phyloP scores from a whole-genome alignment of 1,284 basidiomycete species.

The Somion occarium region DNA sequence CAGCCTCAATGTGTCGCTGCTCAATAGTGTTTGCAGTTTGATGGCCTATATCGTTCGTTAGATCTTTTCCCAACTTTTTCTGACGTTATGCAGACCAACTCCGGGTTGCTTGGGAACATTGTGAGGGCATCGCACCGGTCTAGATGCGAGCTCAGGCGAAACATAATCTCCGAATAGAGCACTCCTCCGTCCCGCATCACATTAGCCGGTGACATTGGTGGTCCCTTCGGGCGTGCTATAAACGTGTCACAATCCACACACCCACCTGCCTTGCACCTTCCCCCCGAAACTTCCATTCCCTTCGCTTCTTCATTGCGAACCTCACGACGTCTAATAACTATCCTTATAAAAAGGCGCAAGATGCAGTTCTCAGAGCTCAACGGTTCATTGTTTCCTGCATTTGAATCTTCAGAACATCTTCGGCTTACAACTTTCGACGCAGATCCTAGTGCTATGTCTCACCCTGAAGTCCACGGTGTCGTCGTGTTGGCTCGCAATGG shows the following conservation, averaged over 20 bases:
- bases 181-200: not conserved
- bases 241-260: not conserved
- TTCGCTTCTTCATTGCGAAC: not conserved
- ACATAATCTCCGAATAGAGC: not conserved
- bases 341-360: not conserved
- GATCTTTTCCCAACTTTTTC: too few relatives aligned
- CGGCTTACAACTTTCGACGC: slow-evolving; percentile 11
- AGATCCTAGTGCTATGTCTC: slow-evolving; percentile 38
- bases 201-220: not conserved
- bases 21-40: too few relatives aligned
- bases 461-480: slow-evolving; percentile 67
- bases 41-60: too few relatives aligned
- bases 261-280: not conserved
- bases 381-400: slow-evolving; percentile 5
- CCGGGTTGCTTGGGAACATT: too few relatives aligned
- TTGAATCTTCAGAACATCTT: not conserved
- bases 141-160: too few relatives aligned
- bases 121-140: too few relatives aligned
- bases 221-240: not conserved
- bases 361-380: not conserved
- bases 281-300: not conserved
- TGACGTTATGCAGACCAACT: too few relatives aligned
- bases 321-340: not conserved
- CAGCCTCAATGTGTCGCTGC: too few relatives aligned
- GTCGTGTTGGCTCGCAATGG: slow-evolving; percentile 83